Evolutionary conservation across 306 rosid genomes (phyloP).

Genomic region (Vicia sativa): DNA sequence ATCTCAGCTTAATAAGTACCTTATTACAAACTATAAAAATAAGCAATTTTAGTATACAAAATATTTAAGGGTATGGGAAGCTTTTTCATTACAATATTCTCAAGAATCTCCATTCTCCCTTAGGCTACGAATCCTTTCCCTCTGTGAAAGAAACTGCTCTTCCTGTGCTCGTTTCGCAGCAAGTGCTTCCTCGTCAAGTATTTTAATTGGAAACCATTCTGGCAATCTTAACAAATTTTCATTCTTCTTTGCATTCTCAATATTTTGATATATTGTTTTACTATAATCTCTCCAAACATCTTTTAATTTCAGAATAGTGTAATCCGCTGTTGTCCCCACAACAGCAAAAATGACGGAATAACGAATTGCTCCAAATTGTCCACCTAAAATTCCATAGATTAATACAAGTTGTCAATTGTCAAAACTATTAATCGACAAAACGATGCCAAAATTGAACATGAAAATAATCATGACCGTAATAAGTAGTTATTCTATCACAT

Average conservation of each 20-base stretch:
- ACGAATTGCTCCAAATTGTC: slow-evolving; percentile 72
- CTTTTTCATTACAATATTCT: slow-evolving; percentile 22
- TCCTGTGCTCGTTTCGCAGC: slow-evolving; percentile 78
- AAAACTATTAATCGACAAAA: not conserved
- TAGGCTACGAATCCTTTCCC: slow-evolving; percentile 57
- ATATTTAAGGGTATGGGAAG: not conserved
- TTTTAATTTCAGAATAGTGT: slow-evolving; percentile 47
- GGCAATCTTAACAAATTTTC: slow-evolving; percentile 71
- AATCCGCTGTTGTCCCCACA: slow-evolving; percentile 78
- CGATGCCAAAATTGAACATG: too few species aligned
- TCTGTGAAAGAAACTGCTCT: slow-evolving; percentile 62
- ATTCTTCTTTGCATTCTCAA: slow-evolving; percentile 43
- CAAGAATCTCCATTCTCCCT: slow-evolving; percentile 69
- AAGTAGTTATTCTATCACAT: not conserved
- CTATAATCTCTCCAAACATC: slow-evolving; percentile 47
- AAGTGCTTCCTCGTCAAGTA: slow-evolving; percentile 83
- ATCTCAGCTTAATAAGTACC: slow-evolving; percentile 34
- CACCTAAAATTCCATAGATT: slow-evolving; percentile 56
- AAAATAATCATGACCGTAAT: too few species aligned
- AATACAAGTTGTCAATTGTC: slow-evolving; percentile 4
- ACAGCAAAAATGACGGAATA: slow-evolving; percentile 67
- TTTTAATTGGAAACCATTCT: slow-evolving; percentile 82
- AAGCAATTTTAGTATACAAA: slow-evolving; percentile 28
- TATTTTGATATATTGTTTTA: slow-evolving; percentile 46
- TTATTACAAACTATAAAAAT: slow-evolving; percentile 26